A percentile compares a stretch with the other conserved stretches of the same genome.
Conservation (phyloP, 495 filamentous ascomycete genomes). For the Aspergillus asperescens region DNA sequence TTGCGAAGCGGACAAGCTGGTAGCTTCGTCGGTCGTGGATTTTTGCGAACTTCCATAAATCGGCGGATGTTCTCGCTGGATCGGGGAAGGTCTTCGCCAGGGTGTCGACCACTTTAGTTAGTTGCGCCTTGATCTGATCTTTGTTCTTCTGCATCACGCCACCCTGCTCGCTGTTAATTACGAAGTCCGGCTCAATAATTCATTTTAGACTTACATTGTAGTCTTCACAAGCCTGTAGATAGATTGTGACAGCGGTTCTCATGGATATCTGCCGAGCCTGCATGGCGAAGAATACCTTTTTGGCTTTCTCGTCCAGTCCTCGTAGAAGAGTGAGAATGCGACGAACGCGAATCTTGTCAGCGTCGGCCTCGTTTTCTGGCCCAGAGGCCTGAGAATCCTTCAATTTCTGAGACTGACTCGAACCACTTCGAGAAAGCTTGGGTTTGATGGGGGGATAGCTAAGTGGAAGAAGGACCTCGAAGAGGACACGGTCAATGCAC, state of each 20-base stretch:
- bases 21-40: conserved; percentile 86
- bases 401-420: conserved; percentile 56
- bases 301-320: conserved; percentile 71
- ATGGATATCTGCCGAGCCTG: conserved; percentile 67
- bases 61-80: conserved; percentile 54
- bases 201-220: conserved; percentile 55
- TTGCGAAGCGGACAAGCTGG: conserved; percentile 78
- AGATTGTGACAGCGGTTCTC: conserved; percentile 62
- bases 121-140: conserved; percentile 59
- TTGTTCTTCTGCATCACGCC: conserved; percentile 73
- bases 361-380: conserved; percentile 52
- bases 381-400: conserved; percentile 47
- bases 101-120: conserved; percentile 62
- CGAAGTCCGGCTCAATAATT: background rate
- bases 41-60: conserved; percentile 88
- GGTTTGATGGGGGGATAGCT: conserved; percentile 75
- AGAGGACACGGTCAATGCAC: conserved; percentile 77
- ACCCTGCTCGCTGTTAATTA: conserved; percentile 44
- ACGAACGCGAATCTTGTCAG: conserved; percentile 80
- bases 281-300: conserved; percentile 84
- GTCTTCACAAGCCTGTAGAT: conserved; percentile 73
- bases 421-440: conserved; percentile 54
- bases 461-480: conserved; percentile 78
- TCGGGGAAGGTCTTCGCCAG: conserved; percentile 73
- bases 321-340: conserved; percentile 76